Conservation (phyloP, 2,329 filamentous ascomycete genomes). For the Cercospora sp. region DNA sequence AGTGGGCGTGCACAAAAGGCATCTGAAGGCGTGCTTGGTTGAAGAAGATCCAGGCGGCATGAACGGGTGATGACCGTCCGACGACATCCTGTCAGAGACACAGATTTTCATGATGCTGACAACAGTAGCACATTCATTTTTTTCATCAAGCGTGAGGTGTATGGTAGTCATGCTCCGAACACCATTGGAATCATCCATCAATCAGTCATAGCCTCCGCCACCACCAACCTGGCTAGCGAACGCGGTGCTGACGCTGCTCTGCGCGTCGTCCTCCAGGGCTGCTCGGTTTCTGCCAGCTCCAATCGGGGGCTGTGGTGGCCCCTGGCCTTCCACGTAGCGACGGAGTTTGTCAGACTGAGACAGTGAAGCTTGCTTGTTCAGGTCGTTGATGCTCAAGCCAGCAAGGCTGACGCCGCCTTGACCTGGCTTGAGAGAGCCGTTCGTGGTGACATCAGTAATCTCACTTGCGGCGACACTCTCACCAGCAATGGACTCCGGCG, state of each 20-base stretch:
- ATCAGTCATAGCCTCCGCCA: constrained; percentile 38
- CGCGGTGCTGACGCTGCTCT: constrained; percentile 91
- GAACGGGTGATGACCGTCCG: not conserved
- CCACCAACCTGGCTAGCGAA: constrained; percentile 83
- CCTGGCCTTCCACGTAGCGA: constrained; percentile 77
- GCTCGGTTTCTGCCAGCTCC: constrained; percentile 58
- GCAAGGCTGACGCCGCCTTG: constrained; percentile 88
- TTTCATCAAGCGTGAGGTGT: constrained; percentile 21
- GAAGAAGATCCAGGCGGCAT: constrained; percentile 1
- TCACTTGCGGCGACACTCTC: constrained; percentile 93
- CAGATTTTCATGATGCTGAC: constrained; percentile 8
- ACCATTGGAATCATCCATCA: constrained; percentile 1
- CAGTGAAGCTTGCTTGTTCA: constrained; percentile 69
- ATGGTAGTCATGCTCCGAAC: constrained; percentile 20
- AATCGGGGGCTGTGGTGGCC: constrained; percentile 55
- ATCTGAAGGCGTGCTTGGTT: not conserved
- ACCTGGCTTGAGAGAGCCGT: constrained; percentile 51
- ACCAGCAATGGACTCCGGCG: constrained; percentile 69
- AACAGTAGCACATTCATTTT: constrained; percentile 18
- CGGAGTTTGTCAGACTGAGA: constrained; percentile 89
- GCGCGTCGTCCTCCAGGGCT: constrained; percentile 73
- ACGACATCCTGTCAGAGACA: not conserved
- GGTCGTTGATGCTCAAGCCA: constrained; percentile 72
- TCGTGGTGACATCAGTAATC: constrained; percentile 77
- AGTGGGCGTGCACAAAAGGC: not conserved